Percentiles rank a stretch among this genome's conserved stretches.
These are phyloP conservation scores for Zizania palustris DNA, from an alignment of 202 grass and related monocot genomes.

Conservation along the genomic window DNA sequence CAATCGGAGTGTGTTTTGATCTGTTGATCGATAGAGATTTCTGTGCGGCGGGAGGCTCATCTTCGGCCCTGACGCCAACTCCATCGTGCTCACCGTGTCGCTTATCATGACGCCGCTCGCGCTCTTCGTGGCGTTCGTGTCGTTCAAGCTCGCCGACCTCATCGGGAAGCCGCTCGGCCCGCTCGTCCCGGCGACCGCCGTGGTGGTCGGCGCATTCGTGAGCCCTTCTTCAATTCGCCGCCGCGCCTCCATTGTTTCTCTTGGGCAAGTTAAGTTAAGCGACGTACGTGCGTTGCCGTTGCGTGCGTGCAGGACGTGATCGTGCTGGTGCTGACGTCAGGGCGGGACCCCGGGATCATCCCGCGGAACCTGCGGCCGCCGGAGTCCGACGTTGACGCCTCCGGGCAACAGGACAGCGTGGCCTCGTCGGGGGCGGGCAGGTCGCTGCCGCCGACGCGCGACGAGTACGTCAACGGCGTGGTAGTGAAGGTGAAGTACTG, in stretches of 20 bases:
- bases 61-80: slow-evolving; percentile 91
- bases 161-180: slow-evolving; percentile 59
- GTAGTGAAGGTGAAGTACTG: slow-evolving; percentile 95
- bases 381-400: slow-evolving; percentile 49
- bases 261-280: slow-evolving; percentile 12
- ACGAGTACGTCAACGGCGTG: slow-evolving; percentile 73
- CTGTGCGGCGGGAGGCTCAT: slow-evolving; percentile 74
- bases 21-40: slow-evolving; percentile 25
- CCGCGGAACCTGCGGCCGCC: slow-evolving; percentile 74
- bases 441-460: slow-evolving; percentile 66
- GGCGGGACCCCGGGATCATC: slow-evolving; percentile 84
- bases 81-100: slow-evolving; percentile 73
- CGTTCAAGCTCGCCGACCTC: slow-evolving; percentile 59
- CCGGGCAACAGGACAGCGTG: too few species aligned
- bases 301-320: slow-evolving; percentile 52
- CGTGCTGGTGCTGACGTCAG: slow-evolving; percentile 85
- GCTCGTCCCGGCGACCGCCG: slow-evolving; percentile 58
- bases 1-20: too few species aligned
- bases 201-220: slow-evolving; percentile 73
- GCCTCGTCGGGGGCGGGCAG: not conserved
- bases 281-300: too few species aligned
- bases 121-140: slow-evolving; percentile 72
- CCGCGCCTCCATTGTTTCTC: not conserved
- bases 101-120: slow-evolving; percentile 77
- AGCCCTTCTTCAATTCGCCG: slow-evolving; percentile 39